Base-by-base conservation (phyloP, 148 eudicot genomes). In the Vaccinium macrocarpon region DNA sequence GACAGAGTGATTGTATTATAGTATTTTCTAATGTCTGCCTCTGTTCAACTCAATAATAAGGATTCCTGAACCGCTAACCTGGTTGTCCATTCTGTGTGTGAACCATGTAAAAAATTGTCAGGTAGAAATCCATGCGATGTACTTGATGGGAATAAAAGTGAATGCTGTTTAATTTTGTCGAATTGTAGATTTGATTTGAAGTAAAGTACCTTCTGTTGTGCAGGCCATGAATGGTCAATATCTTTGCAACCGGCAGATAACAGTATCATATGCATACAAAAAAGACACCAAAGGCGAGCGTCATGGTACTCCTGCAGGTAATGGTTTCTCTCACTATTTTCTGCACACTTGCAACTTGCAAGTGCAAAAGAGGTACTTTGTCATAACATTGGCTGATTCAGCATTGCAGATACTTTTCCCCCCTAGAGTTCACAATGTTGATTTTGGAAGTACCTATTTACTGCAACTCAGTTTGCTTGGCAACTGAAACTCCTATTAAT, bases 161-260 rank as follows among this genome's bases (percentile, higher is more conserved):
- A 50, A 50, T 1, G 9, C 52, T 62, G 12, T 49, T 62, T n/a
- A 29, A 35, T 13, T 48, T 50, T 55, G 66, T 78, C 29, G 42
- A 61, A 62, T 81, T 73, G 14, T 21, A 73, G 55, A 62, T 32
- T 50, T 62, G 55, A 75, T 19, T 82, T 0, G 8, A 25, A 62
- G n/a, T 49, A 50, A 32, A n/a, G 46, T 53, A n/a, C 19, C 29
- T 8, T 82, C 72, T 62, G 38, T 70, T 49, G 25, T 61, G 91
- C 96, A 95, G 99, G 92, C 99, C 50, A 97, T 97, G 99, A 95
- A 92, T 89, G 99, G 99, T 11, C 99, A 97, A 81, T 92, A 97
- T 90, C 96, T 97, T 46, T 97, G 99, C 91, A 95, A 97, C 88
- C 95, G 98, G 77, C 99, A 93, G 90, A 97, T 97, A 56, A 93